Evolutionary conservation across 192 early-diverging fungal species (phyloP).

Genomic region (Coemansia sp.): DNA sequence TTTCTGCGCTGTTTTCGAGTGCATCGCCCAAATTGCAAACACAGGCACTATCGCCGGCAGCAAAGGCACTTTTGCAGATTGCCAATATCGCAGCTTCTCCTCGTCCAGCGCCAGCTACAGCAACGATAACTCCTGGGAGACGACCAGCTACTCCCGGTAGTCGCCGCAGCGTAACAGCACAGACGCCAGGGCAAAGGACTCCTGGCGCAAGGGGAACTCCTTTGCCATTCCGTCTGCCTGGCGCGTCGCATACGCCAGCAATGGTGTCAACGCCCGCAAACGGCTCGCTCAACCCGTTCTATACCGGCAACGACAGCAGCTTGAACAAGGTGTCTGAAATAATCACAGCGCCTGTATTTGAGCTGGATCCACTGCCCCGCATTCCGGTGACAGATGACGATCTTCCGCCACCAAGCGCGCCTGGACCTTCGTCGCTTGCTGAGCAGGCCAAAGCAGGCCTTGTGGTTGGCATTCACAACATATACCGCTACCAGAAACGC

Average conservation of each 20-base stretch:
- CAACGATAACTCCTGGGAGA: background rate
- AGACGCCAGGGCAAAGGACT: background rate
- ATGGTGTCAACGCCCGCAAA: background rate
- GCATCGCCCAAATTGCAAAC: background rate
- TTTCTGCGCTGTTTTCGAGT: conserved; percentile 7
- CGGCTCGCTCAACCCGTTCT: background rate
- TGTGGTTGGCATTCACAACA: conserved; percentile 27
- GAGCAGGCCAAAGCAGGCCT: conserved; percentile 47
- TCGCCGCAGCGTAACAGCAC: no score
- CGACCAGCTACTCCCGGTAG: background rate
- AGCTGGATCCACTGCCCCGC: conserved; percentile 32
- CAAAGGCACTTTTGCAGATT: conserved; percentile 2
- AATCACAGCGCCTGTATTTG: conserved; percentile 5
- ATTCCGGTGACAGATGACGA: background rate
- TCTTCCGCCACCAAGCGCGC: background rate
- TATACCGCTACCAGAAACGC: conserved; percentile 28
- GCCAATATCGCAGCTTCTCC: background rate
- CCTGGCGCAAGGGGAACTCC: background rate
- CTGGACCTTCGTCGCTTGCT: conserved; percentile 10
- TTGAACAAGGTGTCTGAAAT: background rate
- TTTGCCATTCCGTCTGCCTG: conserved; percentile 3
- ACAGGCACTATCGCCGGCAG: conserved; percentile 1
- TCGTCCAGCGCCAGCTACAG: background rate
- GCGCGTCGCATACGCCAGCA: background rate
- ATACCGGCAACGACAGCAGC: background rate